Percentiles rank a stretch among this genome's conserved stretches.
phyloP scores from a whole-genome alignment of 331 rosid genomes.

The Quercus tomentella region DNA sequence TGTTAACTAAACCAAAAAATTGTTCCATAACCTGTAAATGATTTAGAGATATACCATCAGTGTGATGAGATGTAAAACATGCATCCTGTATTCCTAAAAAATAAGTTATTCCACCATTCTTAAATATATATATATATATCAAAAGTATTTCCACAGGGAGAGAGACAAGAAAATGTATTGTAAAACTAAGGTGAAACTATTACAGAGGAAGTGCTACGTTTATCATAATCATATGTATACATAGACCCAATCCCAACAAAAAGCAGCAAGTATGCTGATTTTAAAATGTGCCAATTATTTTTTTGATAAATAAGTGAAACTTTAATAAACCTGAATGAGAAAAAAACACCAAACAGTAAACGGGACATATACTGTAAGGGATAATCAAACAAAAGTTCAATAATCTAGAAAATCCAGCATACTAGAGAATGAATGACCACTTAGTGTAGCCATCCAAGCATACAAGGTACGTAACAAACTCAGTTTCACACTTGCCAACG shows the following conservation, averaged over 20 bases:
- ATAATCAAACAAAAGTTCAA: no score
- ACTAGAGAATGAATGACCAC: no score
- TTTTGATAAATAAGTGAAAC: no score
- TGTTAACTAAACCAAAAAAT: constrained; percentile 89
- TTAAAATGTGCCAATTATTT: neutral
- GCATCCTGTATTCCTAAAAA: constrained; percentile 2
- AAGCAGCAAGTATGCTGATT: neutral
- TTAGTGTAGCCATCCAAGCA: no score
- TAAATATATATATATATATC: neutral
- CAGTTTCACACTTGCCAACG: no score
- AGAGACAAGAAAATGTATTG: neutral
- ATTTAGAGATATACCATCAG: constrained; percentile 17
- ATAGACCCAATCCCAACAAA: neutral
- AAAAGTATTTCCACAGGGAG: neutral
- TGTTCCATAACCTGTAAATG: constrained; percentile 85
- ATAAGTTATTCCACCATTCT: neutral
- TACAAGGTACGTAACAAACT: no score
- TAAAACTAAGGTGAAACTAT: neutral
- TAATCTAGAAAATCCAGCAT: no score
- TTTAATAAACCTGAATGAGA: no score
- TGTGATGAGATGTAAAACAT: constrained; percentile 1
- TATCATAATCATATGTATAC: neutral
- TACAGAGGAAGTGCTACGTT: neutral
- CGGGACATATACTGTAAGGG: no score
- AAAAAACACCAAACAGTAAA: no score